Base-by-base conservation (phyloP, 192 early-diverging fungal genomes). In the Chytriomyces sp. region DNA sequence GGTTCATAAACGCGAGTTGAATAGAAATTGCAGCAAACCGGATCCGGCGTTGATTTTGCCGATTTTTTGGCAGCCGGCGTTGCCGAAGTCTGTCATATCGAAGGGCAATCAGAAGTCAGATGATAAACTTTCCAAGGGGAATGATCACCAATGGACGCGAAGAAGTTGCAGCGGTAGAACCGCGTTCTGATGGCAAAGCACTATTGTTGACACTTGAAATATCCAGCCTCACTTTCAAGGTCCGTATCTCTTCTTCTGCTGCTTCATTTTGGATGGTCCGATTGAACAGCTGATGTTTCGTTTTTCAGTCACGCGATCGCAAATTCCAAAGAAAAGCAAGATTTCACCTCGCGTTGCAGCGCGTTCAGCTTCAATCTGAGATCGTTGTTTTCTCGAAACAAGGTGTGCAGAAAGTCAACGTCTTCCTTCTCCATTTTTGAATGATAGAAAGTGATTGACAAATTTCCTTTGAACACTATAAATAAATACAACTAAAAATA, bases 331-430 rank as follows among this genome's bases (percentile, higher is more conserved):
- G 28, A 43, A 16, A 35, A 59, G 24, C 8, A 5, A 18, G 7
- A 2, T 11, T 45, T 49, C 50, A 84, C 84, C 80, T 90, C 86
- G 62, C 87, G 74, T 61, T 87, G 82, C 28, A 85, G 60, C 5
- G 82, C 81, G 79, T 83, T 87, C 23, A 75, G 69, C 72, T 83
- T 79, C 5, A 75, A 79, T 53, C 89, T 48, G 11, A 90, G 77
- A 67, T 89, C 84, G 77, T 86, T 89, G 75, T 89, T 89, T 66
- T 89, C 87, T 50, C 78, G 72, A 72, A 90, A 90, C 16, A 90
- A 72, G 45, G 84, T 83, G 23, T 82, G 84, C 6, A 90, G 69
- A 24, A 90, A 84, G 53, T 90, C 87, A 5, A 84, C 50, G 59
- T 90, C 89, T 28, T 81, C 86, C 68, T 90, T 83, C 57, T 88